These are phyloP conservation scores for Effrenium voratum DNA, from an alignment of 73 alveolate genomes.

Conservation along the genomic window DNA sequence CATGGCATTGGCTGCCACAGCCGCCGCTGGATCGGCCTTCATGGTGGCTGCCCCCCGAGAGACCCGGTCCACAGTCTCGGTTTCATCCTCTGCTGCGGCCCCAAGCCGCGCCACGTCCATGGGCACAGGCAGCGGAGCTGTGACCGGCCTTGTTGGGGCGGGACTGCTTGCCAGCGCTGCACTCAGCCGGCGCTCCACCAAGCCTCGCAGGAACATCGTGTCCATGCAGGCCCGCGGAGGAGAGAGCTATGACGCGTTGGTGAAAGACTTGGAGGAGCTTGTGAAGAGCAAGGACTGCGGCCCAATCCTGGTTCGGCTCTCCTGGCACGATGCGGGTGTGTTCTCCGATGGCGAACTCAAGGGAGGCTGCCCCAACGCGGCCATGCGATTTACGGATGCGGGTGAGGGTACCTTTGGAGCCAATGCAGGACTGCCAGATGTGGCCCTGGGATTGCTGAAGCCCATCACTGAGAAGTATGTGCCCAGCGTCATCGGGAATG, in stretches of 20 bases:
- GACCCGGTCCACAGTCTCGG: not conserved
- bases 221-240: conserved; percentile 91
- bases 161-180: conserved; percentile 23
- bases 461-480: conserved; percentile 69
- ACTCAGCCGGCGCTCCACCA: not conserved
- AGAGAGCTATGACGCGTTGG: conserved; percentile 80
- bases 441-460: conserved; percentile 64
- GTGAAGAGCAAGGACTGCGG: conserved; percentile 49
- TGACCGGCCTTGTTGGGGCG: conserved; percentile 19
- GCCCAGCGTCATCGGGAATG: conserved; percentile 41
- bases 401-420: conserved; percentile 68
- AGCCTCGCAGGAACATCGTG: not conserved
- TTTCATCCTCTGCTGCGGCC: conserved; percentile 2
- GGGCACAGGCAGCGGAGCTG: too few relatives aligned
- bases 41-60: not conserved
- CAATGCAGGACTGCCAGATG: conserved; percentile 55
- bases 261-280: conserved; percentile 23
- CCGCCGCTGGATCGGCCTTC: not conserved
- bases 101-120: not conserved
- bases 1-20: too few relatives aligned
- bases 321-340: conserved; percentile 61
- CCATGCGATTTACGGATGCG: conserved; percentile 66
- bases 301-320: conserved; percentile 56
- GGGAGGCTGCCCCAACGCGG: conserved; percentile 92
- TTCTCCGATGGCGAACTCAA: conserved; percentile 70